Evolutionary conservation across 768 basidiomycete genomes (phyloP).

Genomic region (Mycena latifolia): DNA sequence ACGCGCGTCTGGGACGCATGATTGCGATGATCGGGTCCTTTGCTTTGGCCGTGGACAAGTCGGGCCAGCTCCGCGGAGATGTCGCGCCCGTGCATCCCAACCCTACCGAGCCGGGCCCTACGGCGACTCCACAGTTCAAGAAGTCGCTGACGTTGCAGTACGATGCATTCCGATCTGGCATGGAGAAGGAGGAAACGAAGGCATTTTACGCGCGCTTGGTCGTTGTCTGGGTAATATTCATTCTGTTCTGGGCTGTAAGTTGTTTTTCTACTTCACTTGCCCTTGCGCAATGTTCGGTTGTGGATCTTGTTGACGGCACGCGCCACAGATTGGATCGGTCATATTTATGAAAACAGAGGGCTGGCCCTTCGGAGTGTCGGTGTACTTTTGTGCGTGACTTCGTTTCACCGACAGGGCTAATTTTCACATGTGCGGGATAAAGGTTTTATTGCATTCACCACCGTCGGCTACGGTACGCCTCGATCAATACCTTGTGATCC

Average conservation of each 20-base stretch:
- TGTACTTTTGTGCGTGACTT: constrained; percentile 77
- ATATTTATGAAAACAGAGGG: constrained; percentile 79
- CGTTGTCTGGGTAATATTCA: constrained; percentile 71
- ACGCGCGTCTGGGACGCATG: constrained; percentile 72
- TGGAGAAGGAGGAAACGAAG: constrained; percentile 61
- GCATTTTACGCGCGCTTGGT: constrained; percentile 69
- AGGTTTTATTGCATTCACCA: constrained; percentile 83
- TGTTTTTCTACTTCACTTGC: constrained; percentile 30
- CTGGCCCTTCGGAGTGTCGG: constrained; percentile 72
- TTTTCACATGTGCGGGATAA: constrained; percentile 1
- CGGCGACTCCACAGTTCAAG: constrained; percentile 18
- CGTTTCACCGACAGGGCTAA: not conserved
- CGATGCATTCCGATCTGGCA: constrained; percentile 43
- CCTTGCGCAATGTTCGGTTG: too few relatives aligned
- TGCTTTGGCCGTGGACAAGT: constrained; percentile 55
- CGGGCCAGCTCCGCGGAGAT: constrained; percentile 31
- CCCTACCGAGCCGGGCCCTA: not conserved
- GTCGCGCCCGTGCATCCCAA: not conserved
- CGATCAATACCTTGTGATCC: not conserved
- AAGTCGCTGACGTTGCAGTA: constrained; percentile 45
- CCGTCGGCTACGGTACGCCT: constrained; percentile 73
- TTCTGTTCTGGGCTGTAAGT: constrained; percentile 83
- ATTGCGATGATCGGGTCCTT: constrained; percentile 65
- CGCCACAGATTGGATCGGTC: constrained; percentile 68
- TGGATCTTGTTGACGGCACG: not conserved